These are phyloP conservation scores for Teratosphaeria gauchensis DNA, from an alignment of 2,329 filamentous ascomycete genomes.

Conservation along the genomic window DNA sequence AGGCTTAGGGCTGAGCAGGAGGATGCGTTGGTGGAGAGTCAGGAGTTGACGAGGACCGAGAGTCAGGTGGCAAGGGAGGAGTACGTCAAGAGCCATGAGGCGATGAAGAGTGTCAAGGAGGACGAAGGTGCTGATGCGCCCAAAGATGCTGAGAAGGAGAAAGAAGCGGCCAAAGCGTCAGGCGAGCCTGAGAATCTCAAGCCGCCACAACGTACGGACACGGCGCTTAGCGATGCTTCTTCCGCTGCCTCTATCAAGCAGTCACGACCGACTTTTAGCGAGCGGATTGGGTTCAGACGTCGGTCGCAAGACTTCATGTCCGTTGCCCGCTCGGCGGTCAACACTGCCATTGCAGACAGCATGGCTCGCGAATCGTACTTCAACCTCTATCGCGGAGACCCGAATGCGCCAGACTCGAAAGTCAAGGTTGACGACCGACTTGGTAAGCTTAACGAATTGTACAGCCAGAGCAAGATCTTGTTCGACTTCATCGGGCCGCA, in stretches of 20 bases:
- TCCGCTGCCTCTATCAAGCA: not conserved
- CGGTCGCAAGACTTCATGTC: conserved; percentile 36
- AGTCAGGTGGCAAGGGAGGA: conserved; percentile 23
- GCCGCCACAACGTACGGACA: conserved; percentile 14
- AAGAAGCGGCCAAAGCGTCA: conserved; percentile 4
- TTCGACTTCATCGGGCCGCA: conserved; percentile 99
- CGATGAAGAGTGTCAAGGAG: conserved; percentile 12
- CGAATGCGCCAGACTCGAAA: conserved; percentile 42
- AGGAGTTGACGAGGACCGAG: conserved; percentile 19
- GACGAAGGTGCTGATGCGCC: conserved; percentile 4
- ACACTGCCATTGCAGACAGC: conserved; percentile 19
- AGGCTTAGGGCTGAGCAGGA: conserved; percentile 6
- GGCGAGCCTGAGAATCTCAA: conserved; percentile 9
- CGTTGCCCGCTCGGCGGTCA: conserved; percentile 7
- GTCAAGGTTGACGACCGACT: conserved; percentile 76
- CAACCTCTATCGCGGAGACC: conserved; percentile 73
- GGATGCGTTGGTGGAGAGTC: not conserved
- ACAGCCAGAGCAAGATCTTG: conserved; percentile 84
- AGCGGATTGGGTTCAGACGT: conserved; percentile 45
- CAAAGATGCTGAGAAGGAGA: not conserved
- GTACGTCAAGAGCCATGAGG: conserved; percentile 23
- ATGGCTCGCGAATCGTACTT: conserved; percentile 62
- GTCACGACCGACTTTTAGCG: conserved; percentile 25
- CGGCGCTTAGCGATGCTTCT: not conserved
- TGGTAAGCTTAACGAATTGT: conserved; percentile 82